Base-by-base conservation (phyloP, 495 filamentous ascomycete genomes). In the Penicillium manginii region DNA sequence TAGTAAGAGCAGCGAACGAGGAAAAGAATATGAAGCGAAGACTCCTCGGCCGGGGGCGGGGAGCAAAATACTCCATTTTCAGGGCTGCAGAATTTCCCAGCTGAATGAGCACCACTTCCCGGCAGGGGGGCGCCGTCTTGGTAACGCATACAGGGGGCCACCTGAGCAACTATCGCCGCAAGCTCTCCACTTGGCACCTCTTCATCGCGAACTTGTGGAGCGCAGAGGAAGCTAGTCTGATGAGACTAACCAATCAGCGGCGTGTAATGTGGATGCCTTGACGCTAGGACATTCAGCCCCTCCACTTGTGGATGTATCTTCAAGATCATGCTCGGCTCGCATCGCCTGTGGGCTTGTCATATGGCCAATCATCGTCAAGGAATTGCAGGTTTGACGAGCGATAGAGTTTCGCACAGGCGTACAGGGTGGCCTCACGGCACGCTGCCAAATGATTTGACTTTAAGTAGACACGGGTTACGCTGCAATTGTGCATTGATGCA, bases 221-320 rank as follows among this genome's bases (percentile, higher is more conserved):
- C 52, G 19, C 17, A 47, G 40, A n/a, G 23, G 23, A 33, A 33
- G 23, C 29, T 46, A 55, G 52, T 26, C 21, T 45, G n/a, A 15
- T 8, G 7, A 2, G 7, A 2, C 40, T 3, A 19, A 29, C 52
- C 52, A 55, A 55, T 26, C 40, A 55, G 40, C 23, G 26, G 40
- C 35, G 29, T 37, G n/a, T 47, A 19, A 17, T 15, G 11, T 26
- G 52, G 29, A 10, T 4, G 7, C n/a, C n/a, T 33, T 10, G 42
- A 55, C 52, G 52, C 52, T 55, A 55, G 17, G 52, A 45, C 29
- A 19, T 46, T 55, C 52, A 55, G 52, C 52, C 11, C 14, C 52
- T 45, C 52, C 52, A 55, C 42, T 18, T 35, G 42, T 55, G 52
- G 52, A 47, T 42, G 40, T 23, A 18, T 29, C n/a, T 47, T 55